Percentiles rank a stretch among this genome's conserved stretches.
Conservation (phyloP, 129 eudicot species). For the Heracleum sosnowskyi region DNA sequence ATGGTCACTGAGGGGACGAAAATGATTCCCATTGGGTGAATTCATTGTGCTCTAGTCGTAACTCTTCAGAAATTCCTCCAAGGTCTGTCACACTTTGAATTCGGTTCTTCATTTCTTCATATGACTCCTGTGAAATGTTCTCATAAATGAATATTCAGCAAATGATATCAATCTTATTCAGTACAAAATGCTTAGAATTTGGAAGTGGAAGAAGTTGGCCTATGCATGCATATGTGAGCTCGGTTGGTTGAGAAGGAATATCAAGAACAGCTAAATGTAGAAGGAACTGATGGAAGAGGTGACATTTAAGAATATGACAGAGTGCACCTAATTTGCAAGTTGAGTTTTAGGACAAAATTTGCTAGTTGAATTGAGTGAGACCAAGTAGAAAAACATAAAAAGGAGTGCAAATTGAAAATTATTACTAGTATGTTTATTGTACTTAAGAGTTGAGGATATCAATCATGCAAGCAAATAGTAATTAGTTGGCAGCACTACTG, state of each 20-base stretch:
- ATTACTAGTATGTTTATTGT: too few relatives aligned
- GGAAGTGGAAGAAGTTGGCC: too few relatives aligned
- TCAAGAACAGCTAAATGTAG: not conserved
- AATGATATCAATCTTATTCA: not conserved
- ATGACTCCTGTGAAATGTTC: conserved; percentile 28
- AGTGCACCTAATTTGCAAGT: not conserved
- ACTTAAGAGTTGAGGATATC: too few relatives aligned
- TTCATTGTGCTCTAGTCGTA: conserved; percentile 33
- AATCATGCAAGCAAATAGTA: not conserved
- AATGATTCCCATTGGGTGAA: conserved; percentile 50
- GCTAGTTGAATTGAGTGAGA: not conserved
- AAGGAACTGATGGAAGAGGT: not conserved
- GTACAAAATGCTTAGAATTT: too few relatives aligned
- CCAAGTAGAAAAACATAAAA: too few relatives aligned
- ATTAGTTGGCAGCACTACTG: not conserved
- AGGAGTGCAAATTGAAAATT: too few relatives aligned
- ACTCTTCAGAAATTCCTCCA: conserved; percentile 33
- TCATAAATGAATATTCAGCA: not conserved
- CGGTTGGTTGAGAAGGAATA: not conserved
- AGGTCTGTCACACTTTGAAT: conserved; percentile 33
- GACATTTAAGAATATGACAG: not conserved
- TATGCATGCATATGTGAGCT: not conserved
- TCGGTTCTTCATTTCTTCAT: conserved; percentile 49
- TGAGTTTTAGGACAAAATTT: too few relatives aligned
- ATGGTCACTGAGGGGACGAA: conserved; percentile 46